A percentile compares a stretch with the other conserved stretches of the same genome.
phyloP scores from a whole-genome alignment of 306 rosid genomes.

The Vicia villosa region DNA sequence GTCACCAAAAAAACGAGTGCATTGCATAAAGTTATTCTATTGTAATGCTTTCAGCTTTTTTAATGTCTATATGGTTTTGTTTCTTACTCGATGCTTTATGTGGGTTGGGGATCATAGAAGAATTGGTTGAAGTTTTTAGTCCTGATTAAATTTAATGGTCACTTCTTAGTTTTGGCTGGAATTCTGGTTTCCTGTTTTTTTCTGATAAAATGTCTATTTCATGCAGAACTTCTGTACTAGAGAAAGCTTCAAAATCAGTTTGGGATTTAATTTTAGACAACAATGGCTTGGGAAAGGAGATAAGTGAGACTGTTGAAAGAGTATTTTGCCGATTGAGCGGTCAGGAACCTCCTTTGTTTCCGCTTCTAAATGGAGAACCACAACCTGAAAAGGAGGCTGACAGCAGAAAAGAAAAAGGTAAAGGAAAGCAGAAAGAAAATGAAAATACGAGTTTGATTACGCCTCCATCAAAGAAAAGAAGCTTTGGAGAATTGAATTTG shows the following conservation, averaged over 20 bases:
- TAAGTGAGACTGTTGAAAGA: constrained; percentile 77
- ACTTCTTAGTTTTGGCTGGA: constrained; percentile 24
- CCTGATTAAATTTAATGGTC: constrained; percentile 25
- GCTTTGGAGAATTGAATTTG: constrained; percentile 52
- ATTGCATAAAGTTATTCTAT: neutral
- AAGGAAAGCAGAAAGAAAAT: constrained; percentile 57
- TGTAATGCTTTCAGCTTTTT: neutral
- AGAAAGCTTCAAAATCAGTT: constrained; percentile 95
- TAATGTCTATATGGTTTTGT: constrained; percentile 2
- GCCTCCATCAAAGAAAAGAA: constrained; percentile 65
- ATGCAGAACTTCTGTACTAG: constrained; percentile 81
- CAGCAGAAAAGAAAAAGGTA: constrained; percentile 61
- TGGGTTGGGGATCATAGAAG: constrained; percentile 12
- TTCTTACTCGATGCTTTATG: constrained; percentile 10
- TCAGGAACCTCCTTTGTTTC: constrained; percentile 83
- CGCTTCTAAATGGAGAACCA: constrained; percentile 50
- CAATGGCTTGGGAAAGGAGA: constrained; percentile 80
- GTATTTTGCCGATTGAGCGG: constrained; percentile 91
- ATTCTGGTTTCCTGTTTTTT: constrained; percentile 20
- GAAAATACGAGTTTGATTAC: constrained; percentile 45
- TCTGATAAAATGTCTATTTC: constrained; percentile 33
- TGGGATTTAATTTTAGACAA: constrained; percentile 92
- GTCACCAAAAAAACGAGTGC: neutral
- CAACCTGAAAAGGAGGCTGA: constrained; percentile 50
- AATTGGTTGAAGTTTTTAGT: constrained; percentile 13